Evolutionary conservation across 768 basidiomycete species (phyloP).

Genomic region (Daedaleopsis nitida): DNA sequence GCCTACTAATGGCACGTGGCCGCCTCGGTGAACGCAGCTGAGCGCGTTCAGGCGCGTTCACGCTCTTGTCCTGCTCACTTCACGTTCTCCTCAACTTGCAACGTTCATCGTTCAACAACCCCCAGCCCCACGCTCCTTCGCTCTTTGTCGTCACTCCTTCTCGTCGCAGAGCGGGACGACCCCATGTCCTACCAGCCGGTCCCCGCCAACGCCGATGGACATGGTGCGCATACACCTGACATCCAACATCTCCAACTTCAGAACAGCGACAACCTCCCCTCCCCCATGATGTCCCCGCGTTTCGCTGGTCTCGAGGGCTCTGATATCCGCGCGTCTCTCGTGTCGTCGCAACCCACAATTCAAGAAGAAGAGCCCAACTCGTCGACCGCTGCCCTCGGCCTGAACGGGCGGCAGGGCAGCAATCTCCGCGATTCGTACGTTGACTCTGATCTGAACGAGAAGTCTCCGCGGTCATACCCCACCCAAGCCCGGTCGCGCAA

Average conservation of each 20-base stretch:
- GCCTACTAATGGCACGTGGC: no score
- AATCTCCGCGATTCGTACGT: conserved; percentile 17
- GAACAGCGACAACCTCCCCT: conserved; percentile 27
- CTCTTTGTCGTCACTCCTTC: not conserved
- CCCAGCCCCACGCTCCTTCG: not conserved
- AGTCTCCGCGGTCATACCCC: conserved; percentile 46
- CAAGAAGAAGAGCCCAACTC: conserved; percentile 43
- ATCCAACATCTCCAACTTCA: conserved; percentile 37
- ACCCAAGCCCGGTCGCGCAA: conserved; percentile 40
- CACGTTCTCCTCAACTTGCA: no score
- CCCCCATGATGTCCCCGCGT: conserved; percentile 51
- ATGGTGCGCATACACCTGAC: conserved; percentile 23
- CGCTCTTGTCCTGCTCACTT: no score
- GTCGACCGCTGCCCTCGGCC: conserved; percentile 65
- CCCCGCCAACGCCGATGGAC: conserved; percentile 6
- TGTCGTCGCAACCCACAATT: conserved; percentile 49
- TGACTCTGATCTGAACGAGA: conserved; percentile 57
- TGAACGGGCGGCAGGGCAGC: conserved; percentile 25
- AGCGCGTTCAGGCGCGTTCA: no score
- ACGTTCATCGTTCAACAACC: no score
- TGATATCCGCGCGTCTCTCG: conserved; percentile 51
- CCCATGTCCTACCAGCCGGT: conserved; percentile 20
- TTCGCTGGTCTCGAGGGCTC: conserved; percentile 64
- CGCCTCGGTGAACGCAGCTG: no score
- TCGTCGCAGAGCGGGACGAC: conserved; percentile 1